These are phyloP conservation scores for Fusarium nodosum DNA, from an alignment of 2,329 filamentous ascomycete genomes.

Conservation along the genomic window DNA sequence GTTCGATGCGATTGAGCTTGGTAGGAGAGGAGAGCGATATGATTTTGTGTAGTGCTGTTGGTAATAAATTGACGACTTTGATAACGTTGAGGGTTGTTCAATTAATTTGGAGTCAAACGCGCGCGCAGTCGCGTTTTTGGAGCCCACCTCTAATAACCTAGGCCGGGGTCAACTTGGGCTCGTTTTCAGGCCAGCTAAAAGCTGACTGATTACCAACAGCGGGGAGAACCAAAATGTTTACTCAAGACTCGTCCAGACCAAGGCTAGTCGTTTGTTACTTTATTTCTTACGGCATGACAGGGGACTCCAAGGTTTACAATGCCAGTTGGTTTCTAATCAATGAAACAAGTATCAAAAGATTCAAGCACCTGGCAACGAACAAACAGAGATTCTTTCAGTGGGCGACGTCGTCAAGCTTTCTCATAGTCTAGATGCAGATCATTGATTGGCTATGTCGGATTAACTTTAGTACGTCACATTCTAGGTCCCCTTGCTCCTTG, in stretches of 20 bases:
- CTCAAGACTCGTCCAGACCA: neutral
- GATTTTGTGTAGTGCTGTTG: neutral
- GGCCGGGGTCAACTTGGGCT: slow-evolving; percentile 32
- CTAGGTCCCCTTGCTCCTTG: neutral
- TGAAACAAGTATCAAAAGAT: neutral
- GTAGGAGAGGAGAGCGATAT: neutral
- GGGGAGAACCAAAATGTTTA: neutral
- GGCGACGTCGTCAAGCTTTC: slow-evolving; percentile 7
- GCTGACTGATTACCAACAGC: neutral
- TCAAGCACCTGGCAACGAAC: neutral
- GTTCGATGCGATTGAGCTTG: slow-evolving; percentile 11
- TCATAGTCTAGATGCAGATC: neutral
- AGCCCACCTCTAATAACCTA: slow-evolving; percentile 5
- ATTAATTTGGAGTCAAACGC: slow-evolving; percentile 40
- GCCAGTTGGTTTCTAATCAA: neutral
- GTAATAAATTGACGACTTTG: slow-evolving; percentile 24
- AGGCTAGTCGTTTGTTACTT: neutral
- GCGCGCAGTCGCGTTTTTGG: slow-evolving; percentile 46
- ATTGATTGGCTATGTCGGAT: slow-evolving; percentile 31
- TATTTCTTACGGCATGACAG: neutral
- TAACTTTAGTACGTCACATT: slow-evolving; percentile 35
- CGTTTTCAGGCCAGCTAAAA: slow-evolving; percentile 1
- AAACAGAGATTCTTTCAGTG: slow-evolving; percentile 5
- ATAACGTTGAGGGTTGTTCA: slow-evolving; percentile 24
- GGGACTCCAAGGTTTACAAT: neutral